Conservation (phyloP, 2,329 filamentous ascomycete species). For the Cadophora sp. region DNA sequence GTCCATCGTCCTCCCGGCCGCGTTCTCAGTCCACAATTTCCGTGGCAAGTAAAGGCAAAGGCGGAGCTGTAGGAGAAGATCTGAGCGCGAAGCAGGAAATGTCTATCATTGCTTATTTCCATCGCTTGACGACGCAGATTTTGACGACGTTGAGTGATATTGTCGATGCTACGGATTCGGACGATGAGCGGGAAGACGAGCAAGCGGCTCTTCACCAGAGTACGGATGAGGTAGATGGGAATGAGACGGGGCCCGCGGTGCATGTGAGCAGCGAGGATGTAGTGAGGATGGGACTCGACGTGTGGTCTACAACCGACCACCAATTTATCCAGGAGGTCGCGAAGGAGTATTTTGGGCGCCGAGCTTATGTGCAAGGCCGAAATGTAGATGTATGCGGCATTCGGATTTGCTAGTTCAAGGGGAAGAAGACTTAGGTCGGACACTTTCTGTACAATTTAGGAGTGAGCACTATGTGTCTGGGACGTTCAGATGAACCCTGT, state of each 20-base stretch:
- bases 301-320: slow-evolving; percentile 76
- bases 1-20: slow-evolving; percentile 29
- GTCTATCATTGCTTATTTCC: slow-evolving; percentile 81
- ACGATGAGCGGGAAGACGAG: slow-evolving; percentile 46
- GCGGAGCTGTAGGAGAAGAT: slow-evolving; percentile 35
- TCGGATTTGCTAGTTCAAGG: slow-evolving; percentile 62
- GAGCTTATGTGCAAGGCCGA: slow-evolving; percentile 69
- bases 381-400: slow-evolving; percentile 79
- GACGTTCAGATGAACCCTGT: background rate
- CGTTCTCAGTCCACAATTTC: slow-evolving; percentile 50
- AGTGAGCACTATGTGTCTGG: background rate
- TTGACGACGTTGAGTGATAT: slow-evolving; percentile 67
- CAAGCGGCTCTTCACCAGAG: slow-evolving; percentile 51
- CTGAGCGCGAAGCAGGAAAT: slow-evolving; percentile 61
- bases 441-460: background rate
- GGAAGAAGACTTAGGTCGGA: background rate
- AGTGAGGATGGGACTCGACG: slow-evolving; percentile 76
- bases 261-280: slow-evolving; percentile 69
- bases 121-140: slow-evolving; percentile 73
- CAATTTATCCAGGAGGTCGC: slow-evolving; percentile 70
- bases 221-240: slow-evolving; percentile 41
- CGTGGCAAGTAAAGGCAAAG: slow-evolving; percentile 18
- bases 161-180: slow-evolving; percentile 54
- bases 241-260: slow-evolving; percentile 46
- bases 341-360: slow-evolving; percentile 69